phyloP scores from a whole-genome alignment of 2,329 filamentous ascomycete genomes.

The Parafenestella ontariensis region DNA sequence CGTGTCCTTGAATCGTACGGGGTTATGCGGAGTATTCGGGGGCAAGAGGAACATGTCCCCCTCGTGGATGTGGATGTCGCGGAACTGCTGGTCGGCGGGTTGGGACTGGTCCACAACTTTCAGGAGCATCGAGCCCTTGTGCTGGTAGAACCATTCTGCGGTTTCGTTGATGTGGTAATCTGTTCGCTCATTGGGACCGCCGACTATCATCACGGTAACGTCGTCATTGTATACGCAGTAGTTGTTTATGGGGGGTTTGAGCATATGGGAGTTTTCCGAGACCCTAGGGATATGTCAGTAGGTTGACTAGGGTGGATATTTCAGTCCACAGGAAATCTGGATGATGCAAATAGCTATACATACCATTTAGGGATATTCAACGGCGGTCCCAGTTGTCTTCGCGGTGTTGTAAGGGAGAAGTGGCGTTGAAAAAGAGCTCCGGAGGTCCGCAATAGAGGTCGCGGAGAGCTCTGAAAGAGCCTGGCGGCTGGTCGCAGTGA shows the following conservation, averaged over 20 bases:
- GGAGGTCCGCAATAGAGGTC: constrained; percentile 17
- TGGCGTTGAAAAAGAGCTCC: constrained; percentile 24
- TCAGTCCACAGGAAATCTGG: background rate
- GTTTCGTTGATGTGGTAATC: constrained; percentile 99
- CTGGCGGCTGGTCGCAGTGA: constrained; percentile 22
- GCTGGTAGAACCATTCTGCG: constrained; percentile 97
- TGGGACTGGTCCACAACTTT: constrained; percentile 75
- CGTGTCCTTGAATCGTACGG: constrained; percentile 89
- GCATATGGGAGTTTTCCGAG: constrained; percentile 85
- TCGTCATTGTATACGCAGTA: constrained; percentile 92
- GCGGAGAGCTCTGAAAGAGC: constrained; percentile 19
- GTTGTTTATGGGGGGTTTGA: constrained; percentile 95
- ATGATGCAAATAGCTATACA: background rate
- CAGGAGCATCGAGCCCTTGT: constrained; percentile 90
- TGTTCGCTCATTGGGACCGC: constrained; percentile 92
- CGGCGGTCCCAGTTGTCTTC: constrained; percentile 36
- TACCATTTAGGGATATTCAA: constrained; percentile 54
- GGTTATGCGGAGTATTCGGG: constrained; percentile 94
- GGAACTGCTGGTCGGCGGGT: constrained; percentile 62
- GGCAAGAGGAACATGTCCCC: constrained; percentile 94
- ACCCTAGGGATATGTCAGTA: constrained; percentile 66
- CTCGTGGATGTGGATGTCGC: constrained; percentile 87
- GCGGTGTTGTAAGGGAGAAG: constrained; percentile 35
- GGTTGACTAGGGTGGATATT: background rate
- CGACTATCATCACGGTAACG: constrained; percentile 91